Base-by-base conservation (phyloP, 2,329 filamentous ascomycete genomes). In the Penicillium sp. region DNA sequence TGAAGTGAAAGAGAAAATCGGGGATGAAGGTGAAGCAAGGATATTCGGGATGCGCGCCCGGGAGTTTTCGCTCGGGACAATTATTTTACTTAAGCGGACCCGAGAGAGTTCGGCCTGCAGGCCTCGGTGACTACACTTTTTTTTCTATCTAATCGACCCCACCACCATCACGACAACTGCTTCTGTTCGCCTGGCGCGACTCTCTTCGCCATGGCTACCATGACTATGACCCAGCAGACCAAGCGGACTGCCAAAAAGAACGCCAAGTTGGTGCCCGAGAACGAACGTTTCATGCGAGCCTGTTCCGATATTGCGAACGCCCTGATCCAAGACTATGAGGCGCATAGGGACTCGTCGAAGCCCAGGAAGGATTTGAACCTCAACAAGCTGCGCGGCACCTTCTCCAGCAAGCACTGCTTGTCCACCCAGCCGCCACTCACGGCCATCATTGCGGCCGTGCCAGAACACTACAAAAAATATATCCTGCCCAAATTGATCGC, bases 401-500 rank as follows among this genome's bases (percentile, higher is more conserved):
- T 96, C 58, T 85, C 94, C 43, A 96, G 94, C 78, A 97, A 97
- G 78, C 92, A 97, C 78, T 89, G 87, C 71, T 80, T 99, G 57
- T 88, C 86, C 73, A 91, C 86, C 58, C 90, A 96, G 64, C 94
- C 94, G 31, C 91, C 95, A 24, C 79, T 99, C 61, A 97, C 93
- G 8, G 93, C 94, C 56, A 99, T 99, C 70, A 97, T 99, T 70
- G 91, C 94, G 51, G 94, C 94, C 9, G 93, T 99, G 34, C 95
- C 95, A n/a, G 94, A 99, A 72, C 92, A 97, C 73, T 97, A 97
- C 79, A 99, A 97, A 81, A 99, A 97, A 79, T 97, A 97, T 69
- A 97, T 99, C 58, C 77, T 97, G 58, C 94, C 92, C 18, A 96
- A 96, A 77, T 81, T 99, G 59, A 92, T 99, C 65, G 94, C 95